phyloP scores from a whole-genome alignment of 108 stramenopile genomes.

The Cyclotella sp. region DNA sequence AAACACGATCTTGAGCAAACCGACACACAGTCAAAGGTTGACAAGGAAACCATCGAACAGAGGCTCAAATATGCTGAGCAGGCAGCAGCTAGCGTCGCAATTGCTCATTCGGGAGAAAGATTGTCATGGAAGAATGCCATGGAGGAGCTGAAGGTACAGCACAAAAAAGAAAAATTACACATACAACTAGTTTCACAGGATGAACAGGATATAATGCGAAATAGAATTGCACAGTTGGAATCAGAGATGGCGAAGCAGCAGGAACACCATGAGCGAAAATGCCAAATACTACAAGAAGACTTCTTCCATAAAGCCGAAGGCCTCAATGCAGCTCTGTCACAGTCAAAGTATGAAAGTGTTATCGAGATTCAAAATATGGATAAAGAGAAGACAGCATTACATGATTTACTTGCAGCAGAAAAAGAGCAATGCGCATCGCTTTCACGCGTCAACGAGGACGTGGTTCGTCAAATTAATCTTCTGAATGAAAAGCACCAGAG shows the following conservation, averaged over 20 bases:
- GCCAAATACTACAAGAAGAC: slow-evolving; percentile 19
- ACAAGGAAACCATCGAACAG: slow-evolving; percentile 2
- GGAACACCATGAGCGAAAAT: slow-evolving; percentile 16
- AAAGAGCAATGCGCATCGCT: slow-evolving; percentile 17
- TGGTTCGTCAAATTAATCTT: background rate
- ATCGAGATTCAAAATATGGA: slow-evolving; percentile 28
- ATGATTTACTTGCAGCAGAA: slow-evolving; percentile 15
- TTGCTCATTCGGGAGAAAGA: slow-evolving; percentile 23
- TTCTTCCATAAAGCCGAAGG: slow-evolving; percentile 21
- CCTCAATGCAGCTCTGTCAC: slow-evolving; percentile 27
- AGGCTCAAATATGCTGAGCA: slow-evolving; percentile 8
- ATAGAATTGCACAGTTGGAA: slow-evolving; percentile 24
- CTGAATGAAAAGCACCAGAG: slow-evolving; percentile 3
- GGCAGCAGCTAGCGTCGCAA: slow-evolving; percentile 13
- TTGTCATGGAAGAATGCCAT: slow-evolving; percentile 36
- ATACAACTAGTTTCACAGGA: slow-evolving; percentile 20
- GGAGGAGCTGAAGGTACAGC: slow-evolving; percentile 35
- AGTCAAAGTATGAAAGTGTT: slow-evolving; percentile 30
- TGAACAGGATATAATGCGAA: slow-evolving; percentile 26
- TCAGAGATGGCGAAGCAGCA: slow-evolving; percentile 25
- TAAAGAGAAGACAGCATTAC: slow-evolving; percentile 7
- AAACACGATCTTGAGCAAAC: background rate
- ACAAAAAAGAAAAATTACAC: slow-evolving; percentile 24
- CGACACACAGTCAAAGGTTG: slow-evolving; percentile 6
- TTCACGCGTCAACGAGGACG: background rate